Percentiles rank a stretch among this genome's conserved stretches.
Evolutionary conservation across 2,329 filamentous ascomycete genomes (phyloP).

Genomic region (Ceratocystis harringtonii): DNA sequence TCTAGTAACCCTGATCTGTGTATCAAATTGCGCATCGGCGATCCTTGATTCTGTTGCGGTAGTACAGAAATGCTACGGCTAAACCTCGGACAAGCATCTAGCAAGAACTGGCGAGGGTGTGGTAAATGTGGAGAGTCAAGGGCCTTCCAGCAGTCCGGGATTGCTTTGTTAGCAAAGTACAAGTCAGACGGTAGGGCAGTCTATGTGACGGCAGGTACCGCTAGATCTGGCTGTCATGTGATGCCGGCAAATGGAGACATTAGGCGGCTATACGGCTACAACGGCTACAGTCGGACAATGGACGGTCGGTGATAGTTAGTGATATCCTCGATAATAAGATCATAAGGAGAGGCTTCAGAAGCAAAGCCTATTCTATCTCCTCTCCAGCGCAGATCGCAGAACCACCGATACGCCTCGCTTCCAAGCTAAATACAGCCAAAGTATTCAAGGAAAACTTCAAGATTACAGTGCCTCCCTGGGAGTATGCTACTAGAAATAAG

Average conservation of each 20-base stretch:
- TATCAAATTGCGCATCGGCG: neutral
- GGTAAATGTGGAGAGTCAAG: too few relatives aligned
- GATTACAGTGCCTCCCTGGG: too few relatives aligned
- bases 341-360: too few relatives aligned
- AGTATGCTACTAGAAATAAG: neutral
- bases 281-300: neutral
- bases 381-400: too few relatives aligned
- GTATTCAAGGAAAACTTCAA: too few relatives aligned
- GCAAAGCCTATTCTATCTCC: too few relatives aligned
- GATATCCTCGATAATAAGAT: too few relatives aligned
- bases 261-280: neutral
- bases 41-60: neutral
- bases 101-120: too few relatives aligned
- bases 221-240: slow-evolving; percentile 7
- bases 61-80: neutral
- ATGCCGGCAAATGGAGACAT: slow-evolving; percentile 4
- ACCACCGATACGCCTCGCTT: too few relatives aligned
- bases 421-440: too few relatives aligned
- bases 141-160: slow-evolving; percentile 14
- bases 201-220: neutral
- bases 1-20: neutral
- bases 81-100: neutral
- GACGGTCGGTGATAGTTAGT: neutral
- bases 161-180: neutral
- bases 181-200: neutral